Evolutionary conservation across 305 asterid genomes (phyloP).

Genomic region (Solanum chacoense): DNA sequence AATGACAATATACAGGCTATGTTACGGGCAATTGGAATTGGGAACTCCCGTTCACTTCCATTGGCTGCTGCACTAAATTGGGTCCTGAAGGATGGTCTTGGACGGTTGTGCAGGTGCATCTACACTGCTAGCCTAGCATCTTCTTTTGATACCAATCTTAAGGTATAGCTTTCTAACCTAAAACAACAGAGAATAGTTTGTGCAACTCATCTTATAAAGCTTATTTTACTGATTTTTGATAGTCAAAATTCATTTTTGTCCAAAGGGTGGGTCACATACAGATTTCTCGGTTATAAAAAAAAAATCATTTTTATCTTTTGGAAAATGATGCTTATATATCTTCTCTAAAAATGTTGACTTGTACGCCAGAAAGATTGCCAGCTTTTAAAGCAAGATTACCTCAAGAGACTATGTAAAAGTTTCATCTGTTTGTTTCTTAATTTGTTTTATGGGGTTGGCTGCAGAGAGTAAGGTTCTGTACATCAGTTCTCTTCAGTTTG

Average conservation of each 20-base stretch:
- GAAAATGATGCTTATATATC: neutral
- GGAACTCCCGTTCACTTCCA: constrained; percentile 71
- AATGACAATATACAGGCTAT: constrained; percentile 44
- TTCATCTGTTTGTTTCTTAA: neutral
- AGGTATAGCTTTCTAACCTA: constrained; percentile 32
- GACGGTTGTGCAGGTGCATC: constrained; percentile 82
- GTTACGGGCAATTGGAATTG: constrained; percentile 95
- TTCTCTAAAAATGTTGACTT: neutral
- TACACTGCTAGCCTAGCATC: constrained; percentile 93
- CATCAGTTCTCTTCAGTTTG: constrained; percentile 79
- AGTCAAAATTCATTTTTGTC: neutral
- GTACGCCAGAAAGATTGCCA: neutral
- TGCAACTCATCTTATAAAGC: neutral
- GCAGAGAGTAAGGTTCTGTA: constrained; percentile 92
- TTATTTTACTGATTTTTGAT: neutral
- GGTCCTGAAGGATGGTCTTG: constrained; percentile 97
- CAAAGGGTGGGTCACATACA: too few species aligned
- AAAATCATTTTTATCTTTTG: neutral
- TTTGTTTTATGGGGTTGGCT: constrained; percentile 14
- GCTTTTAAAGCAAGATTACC: neutral
- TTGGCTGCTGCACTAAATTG: constrained; percentile 95
- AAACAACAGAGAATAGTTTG: neutral
- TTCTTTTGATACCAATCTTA: constrained; percentile 88
- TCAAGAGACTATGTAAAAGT: neutral
- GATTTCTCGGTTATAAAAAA: too few species aligned